A percentile compares a stretch with the other conserved stretches of the same genome.
These are phyloP conservation scores for Cryptococcus hybrid DNA, from an alignment of 1,284 basidiomycete species.

Conservation along the genomic window DNA sequence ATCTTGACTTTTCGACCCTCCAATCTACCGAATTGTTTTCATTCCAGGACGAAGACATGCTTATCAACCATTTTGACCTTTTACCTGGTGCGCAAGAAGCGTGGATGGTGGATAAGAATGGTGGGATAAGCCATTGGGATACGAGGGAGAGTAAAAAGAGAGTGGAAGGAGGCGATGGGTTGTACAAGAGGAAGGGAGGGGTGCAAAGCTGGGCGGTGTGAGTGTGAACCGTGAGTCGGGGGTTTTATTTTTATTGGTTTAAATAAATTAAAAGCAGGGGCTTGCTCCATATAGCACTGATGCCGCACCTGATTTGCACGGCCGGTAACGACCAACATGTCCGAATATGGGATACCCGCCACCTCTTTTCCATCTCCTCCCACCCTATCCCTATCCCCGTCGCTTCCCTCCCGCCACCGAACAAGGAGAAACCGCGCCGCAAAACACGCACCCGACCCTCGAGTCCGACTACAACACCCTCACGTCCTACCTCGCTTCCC, in stretches of 20 bases:
- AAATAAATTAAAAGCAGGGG: not conserved
- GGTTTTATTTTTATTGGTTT: not conserved
- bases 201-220: conserved; percentile 48
- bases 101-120: conserved; percentile 51
- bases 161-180: conserved; percentile 38
- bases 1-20: conserved; percentile 47
- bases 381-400: conserved; percentile 2
- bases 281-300: conserved; percentile 27
- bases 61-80: conserved; percentile 53
- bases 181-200: conserved; percentile 39
- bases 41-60: conserved; percentile 47
- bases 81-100: conserved; percentile 47
- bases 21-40: conserved; percentile 50
- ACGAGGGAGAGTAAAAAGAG: conserved; percentile 35
- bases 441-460: conserved; percentile 13
- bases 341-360: conserved; percentile 49
- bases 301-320: conserved; percentile 46
- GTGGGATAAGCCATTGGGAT: conserved; percentile 52
- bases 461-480: conserved; percentile 24
- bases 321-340: conserved; percentile 45
- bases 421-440: too few species aligned
- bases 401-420: conserved; percentile 10
- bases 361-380: conserved; percentile 29
- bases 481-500: conserved; percentile 15
- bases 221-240: conserved; percentile 47